Evolutionary conservation across 2,329 filamentous ascomycete species (phyloP), one percentile per base, ranked within the genome.

Genomic region (Fusarium chlamydosporum): DNA sequence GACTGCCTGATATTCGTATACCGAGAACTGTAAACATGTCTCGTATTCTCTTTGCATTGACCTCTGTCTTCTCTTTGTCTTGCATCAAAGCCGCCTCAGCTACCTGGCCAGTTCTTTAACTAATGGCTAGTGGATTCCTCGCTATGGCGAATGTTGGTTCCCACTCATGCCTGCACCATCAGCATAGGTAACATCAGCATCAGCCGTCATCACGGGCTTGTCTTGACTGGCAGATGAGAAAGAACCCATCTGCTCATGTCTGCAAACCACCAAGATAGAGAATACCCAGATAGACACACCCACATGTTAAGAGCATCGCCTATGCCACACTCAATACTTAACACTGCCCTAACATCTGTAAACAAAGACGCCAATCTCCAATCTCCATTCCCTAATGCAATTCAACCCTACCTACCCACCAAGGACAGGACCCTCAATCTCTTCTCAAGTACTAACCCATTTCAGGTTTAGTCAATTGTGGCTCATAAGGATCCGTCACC

Each of bases 361-460:
- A 40, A 48, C 18, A 61, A 63, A 56, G 35, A 43, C 20, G 18
- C 43, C 54, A 47, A 38, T 55, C 31, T 55, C n/a, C 31, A 55
- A 47, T 31, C 46, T 27, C 29, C 20, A 54, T 46, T 46, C 20
- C 38, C 38, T 23, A 51, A 35, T 48, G 45, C 31, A 48, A 51
- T 51, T 51, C 47, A 51, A 51, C 23, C 23, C 52, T 26, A 55
- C 23, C 52, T 26, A 55, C 31, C 52, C 52, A 55, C 52, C 59
- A 23, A 47, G 53, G 53, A 59, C 53, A 47, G 53, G 60, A 59
- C 53, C 60, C 61, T 65, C 53, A 65, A 65, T 65, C 61, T 65
- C 61, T 46, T 63, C 61, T 40, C 6, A 34, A 23, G 10, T 3
- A 2, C 41, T 54, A 65, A 33, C n/a, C 61, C 53, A 23, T 16